Evolutionary conservation across 2,329 filamentous ascomycete species (phyloP).

Genomic region (Emergomyces africanus): DNA sequence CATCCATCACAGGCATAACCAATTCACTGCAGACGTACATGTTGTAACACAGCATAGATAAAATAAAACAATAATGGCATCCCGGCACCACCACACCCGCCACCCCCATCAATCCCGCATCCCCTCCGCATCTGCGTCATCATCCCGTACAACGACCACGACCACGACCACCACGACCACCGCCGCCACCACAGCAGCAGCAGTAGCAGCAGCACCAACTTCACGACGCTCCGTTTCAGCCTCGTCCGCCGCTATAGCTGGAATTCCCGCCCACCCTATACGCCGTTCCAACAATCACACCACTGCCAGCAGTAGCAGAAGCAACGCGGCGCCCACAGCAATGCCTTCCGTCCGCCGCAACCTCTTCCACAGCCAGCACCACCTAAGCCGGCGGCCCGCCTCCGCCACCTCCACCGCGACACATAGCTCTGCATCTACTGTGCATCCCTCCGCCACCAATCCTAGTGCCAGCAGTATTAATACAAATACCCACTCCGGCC

Average conservation of each 20-base stretch:
- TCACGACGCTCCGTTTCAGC: neutral
- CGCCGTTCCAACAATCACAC: neutral
- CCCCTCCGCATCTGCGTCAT: constrained; percentile 14
- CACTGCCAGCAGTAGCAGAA: neutral
- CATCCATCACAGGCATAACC: too few species aligned
- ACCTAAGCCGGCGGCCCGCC: constrained; percentile 31
- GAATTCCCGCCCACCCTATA: neutral
- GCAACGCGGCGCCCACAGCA: constrained; percentile 6
- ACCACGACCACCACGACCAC: constrained; percentile 20
- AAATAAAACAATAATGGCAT: neutral
- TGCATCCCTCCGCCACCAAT: neutral
- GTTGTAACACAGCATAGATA: neutral
- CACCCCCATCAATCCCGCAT: neutral
- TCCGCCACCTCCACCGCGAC: constrained; percentile 11
- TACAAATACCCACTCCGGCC: neutral
- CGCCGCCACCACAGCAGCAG: constrained; percentile 32
- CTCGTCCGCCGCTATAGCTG: neutral
- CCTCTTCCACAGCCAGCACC: constrained; percentile 32
- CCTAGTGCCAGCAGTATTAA: neutral
- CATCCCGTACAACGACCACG: too few species aligned
- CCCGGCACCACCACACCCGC: neutral
- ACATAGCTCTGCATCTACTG: neutral
- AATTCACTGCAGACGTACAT: neutral
- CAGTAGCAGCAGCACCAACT: neutral
- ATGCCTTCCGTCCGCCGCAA: constrained; percentile 31